Evolutionary conservation across 2,329 filamentous ascomycete genomes (phyloP), one percentile per base, ranked within the genome.

Genomic region (Hypocrella siamensis): DNA sequence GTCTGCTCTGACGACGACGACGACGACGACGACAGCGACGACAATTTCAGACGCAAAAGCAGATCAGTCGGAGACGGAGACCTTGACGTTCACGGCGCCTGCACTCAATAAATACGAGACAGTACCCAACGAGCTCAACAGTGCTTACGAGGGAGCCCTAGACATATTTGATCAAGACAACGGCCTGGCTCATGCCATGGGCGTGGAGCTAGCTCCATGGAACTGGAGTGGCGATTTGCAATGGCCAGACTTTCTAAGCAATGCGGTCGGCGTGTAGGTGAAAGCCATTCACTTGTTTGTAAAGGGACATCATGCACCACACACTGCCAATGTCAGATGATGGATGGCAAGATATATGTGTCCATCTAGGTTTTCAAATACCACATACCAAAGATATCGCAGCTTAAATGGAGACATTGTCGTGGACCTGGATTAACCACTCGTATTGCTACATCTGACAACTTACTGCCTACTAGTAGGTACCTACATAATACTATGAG

Each of bases 91-190:
- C 5, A 35, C 37, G 2, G 15, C 28, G 3, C 41, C 46, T 9
- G 22, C 39, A 6, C 37, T 39, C 12, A 35, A 41, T 21, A 35
- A 56, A 7, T 31, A 56, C 4, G 50, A 53, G 18, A 50, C 53
- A 15, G 50, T 53, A 2, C 44, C 59, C 4, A 25, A 22, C 24
- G 60, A 64, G 35, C 52, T 63, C n/a, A 65, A 64, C 30, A 65
- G 63, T 25, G 61, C 61, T 0, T 65, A 65, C 29, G 62, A 65
- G 33, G 61, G 62, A 3, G 59, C 61, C 0, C 51, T 63, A 33
- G 61, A 64, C 29, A 57, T 57, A 0, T 48, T 65, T 2, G 61
- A 61, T 17, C 50, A 64, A 16, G 61, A 62, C 15, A 53, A 58
- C 18, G 60, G 59, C 14, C 52, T 57, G 3, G 53, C 56, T 19